Base-by-base conservation (phyloP, 805 yeast species). In the Ogataea paradorogensis region DNA sequence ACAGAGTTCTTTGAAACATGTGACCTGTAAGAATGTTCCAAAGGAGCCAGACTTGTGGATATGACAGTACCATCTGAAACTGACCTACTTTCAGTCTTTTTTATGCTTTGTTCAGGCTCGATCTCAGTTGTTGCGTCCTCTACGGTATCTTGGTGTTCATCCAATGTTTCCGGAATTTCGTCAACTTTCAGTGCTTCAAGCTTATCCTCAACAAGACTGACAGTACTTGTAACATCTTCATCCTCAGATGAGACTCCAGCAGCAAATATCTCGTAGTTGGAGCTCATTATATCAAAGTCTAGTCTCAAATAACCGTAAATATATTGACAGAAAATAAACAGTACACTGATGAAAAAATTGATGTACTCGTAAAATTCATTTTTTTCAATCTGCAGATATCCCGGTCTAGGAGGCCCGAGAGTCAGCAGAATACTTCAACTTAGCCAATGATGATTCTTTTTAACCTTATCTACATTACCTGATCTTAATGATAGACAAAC, bases 381-480 rank as follows among this genome's bases (percentile, higher is more conserved):
- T 33, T 16, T 33, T 14, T 23, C 15, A 6, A 14, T 13, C 14
- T 33, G 38, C 33, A 16, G 16, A 20, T n/a, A 10, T 30, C 25
- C n/a, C 15, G 15, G 20, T 28, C 38, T 33, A 33, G 34, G 7
- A 23, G 37, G 42, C 27, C 23, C 16, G 29, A 11, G 14, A 11
- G n/a, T 15, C 18, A 27, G 36, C 38, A 29, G 15, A 11, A 15
- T 25, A 14, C 14, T 14, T n/a, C 7, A 11, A 26, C 27, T 13
- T 39, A 9, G 22, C 40, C 40, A 11, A 53, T 58, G 63, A 61
- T 61, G 65, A 61, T 45, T 44, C 33, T 42, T 33, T 40, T 45
- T 22, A 44, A 44, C 59, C 66, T 61, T 61, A 61, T 61, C 66
- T 61, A 61, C 66, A 61, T 61, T 61, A 61, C 55, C 66, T 60